Conservation (phyloP, 148 eudicot genomes). For the Simmondsia chinensis region DNA sequence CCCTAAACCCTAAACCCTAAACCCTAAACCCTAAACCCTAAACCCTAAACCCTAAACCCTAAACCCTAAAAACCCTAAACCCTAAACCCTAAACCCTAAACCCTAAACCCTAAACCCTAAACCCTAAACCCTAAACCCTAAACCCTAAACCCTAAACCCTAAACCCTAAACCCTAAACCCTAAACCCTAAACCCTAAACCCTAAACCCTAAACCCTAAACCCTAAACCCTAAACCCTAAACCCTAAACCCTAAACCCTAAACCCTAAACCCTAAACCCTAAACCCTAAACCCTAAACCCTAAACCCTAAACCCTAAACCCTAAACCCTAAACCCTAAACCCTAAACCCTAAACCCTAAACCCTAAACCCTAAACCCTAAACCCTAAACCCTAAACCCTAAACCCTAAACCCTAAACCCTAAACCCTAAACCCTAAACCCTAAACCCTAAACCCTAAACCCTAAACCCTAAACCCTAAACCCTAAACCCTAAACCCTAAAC, state of each 20-base stretch:
- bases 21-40: not conserved
- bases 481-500: not conserved
- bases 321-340: not conserved
- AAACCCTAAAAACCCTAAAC: not conserved
- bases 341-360: not conserved
- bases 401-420: not conserved
- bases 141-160: not conserved
- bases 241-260: not conserved
- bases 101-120: not conserved
- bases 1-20: not conserved
- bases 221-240: not conserved
- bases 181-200: not conserved
- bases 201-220: not conserved
- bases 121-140: not conserved
- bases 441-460: not conserved
- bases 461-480: not conserved
- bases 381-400: not conserved
- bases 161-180: not conserved
- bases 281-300: not conserved
- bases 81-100: not conserved
- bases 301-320: not conserved
- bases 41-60: not conserved
- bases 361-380: not conserved
- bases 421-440: not conserved
- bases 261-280: not conserved